Evolutionary conservation across 1,139 yeast genomes (phyloP).

Genomic region (Taphrina communis): DNA sequence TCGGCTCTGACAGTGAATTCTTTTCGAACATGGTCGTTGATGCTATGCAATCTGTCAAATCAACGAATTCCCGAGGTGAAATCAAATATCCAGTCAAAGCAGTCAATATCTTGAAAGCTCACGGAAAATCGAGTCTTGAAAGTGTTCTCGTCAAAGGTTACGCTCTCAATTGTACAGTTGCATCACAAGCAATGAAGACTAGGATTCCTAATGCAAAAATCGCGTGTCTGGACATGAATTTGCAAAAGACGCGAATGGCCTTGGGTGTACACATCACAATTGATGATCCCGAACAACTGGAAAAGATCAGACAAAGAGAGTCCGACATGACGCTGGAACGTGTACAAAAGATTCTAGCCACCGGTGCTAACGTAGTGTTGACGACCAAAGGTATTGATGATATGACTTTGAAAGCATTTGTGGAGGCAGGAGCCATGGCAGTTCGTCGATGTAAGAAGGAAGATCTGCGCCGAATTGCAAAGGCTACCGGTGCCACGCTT

Average conservation of each 20-base stretch:
- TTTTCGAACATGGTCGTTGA: slow-evolving; percentile 91
- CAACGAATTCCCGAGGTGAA: slow-evolving; percentile 87
- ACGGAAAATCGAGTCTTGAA: slow-evolving; percentile 90
- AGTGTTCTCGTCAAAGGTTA: slow-evolving; percentile 88
- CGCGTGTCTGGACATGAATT: slow-evolving; percentile 90
- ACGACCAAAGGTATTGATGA: slow-evolving; percentile 99
- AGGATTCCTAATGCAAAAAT: slow-evolving; percentile 75
- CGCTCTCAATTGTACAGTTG: slow-evolving; percentile 95
- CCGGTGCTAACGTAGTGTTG: slow-evolving; percentile 96
- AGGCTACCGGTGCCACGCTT: slow-evolving; percentile 97
- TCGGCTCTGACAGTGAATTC: slow-evolving; percentile 91
- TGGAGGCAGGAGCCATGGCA: slow-evolving; percentile 95
- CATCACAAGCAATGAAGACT: slow-evolving; percentile 95
- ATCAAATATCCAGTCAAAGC: slow-evolving; percentile 95
- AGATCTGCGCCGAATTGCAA: slow-evolving; percentile 93
- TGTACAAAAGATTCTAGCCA: slow-evolving; percentile 79
- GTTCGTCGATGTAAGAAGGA: slow-evolving; percentile 98
- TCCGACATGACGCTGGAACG: slow-evolving; percentile 88
- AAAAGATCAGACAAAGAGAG: slow-evolving; percentile 93
- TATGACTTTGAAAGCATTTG: slow-evolving; percentile 90
- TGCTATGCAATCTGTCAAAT: slow-evolving; percentile 93
- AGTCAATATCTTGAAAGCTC: slow-evolving; percentile 92
- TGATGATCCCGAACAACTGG: slow-evolving; percentile 96
- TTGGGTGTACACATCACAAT: slow-evolving; percentile 97
- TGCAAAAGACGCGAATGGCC: slow-evolving; percentile 97